These are phyloP conservation scores for Eleusine indica DNA, from an alignment of 176 grass and related monocot species.

Conservation along the genomic window DNA sequence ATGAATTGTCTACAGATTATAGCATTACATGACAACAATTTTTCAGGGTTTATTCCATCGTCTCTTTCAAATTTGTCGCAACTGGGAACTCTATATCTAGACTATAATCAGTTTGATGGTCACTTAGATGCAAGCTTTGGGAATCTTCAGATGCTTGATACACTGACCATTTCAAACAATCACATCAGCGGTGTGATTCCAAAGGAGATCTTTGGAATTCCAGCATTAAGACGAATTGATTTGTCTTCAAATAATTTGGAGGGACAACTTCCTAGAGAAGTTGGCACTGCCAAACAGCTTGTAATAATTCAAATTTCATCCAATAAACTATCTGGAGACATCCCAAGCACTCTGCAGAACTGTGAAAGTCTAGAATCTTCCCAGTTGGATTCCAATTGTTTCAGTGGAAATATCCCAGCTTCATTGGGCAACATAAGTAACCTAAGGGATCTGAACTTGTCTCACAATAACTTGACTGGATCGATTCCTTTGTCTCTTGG, in stretches of 20 bases:
- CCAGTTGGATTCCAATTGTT: conserved; percentile 4
- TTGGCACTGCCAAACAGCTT: conserved; percentile 18
- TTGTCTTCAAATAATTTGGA: background rate
- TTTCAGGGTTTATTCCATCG: background rate
- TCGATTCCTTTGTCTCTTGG: conserved; percentile 20
- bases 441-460: conserved; percentile 10
- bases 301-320: background rate
- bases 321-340: conserved; percentile 30
- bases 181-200: background rate
- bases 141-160: background rate
- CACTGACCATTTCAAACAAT: background rate
- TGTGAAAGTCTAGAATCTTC: conserved; percentile 26
- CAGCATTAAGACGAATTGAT: background rate
- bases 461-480: conserved; percentile 32
- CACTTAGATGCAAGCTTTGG: background rate
- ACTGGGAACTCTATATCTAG: background rate
- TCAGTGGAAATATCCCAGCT: conserved; percentile 30
- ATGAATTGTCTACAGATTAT: too few species aligned
- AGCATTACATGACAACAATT: background rate
- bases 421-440: background rate
- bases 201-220: background rate
- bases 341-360: conserved; percentile 19
- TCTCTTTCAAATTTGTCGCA: conserved; percentile 15
- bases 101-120: background rate
- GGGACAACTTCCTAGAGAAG: background rate